These are phyloP conservation scores for Lachancea sp. DNA, from an alignment of 805 yeast genomes.

Conservation along the genomic window DNA sequence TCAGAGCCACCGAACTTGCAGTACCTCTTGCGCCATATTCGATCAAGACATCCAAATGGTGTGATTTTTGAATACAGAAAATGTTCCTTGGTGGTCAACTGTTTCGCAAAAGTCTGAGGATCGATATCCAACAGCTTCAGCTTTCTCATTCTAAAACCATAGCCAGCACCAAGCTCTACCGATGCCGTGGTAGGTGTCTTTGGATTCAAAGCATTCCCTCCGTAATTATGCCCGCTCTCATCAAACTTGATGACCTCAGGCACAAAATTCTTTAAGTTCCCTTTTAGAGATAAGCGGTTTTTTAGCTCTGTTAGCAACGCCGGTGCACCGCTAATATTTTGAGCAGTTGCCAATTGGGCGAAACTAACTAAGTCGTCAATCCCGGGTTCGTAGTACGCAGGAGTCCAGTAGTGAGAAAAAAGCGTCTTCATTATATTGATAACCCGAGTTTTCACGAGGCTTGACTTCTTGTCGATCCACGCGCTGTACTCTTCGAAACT, in stretches of 20 bases:
- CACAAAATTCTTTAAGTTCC: slow-evolving; percentile 7
- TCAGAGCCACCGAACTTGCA: slow-evolving; percentile 49
- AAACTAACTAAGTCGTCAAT: slow-evolving; percentile 34
- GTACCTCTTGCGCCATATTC: slow-evolving; percentile 68
- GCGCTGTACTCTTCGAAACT: slow-evolving; percentile 71
- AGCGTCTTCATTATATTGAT: slow-evolving; percentile 60
- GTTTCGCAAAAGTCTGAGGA: slow-evolving; percentile 72
- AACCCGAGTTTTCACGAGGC: slow-evolving; percentile 60
- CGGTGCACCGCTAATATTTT: slow-evolving; percentile 40
- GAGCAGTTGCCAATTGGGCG: slow-evolving; percentile 35
- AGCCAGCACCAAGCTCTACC: slow-evolving; percentile 5
- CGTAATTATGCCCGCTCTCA: slow-evolving; percentile 3
- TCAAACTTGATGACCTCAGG: slow-evolving; percentile 6
- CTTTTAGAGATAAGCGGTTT: slow-evolving; percentile 9
- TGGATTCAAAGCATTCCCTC: neutral
- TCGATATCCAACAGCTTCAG: slow-evolving; percentile 60
- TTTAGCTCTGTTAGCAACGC: slow-evolving; percentile 5
- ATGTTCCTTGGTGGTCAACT: slow-evolving; percentile 74
- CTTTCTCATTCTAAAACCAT: slow-evolving; percentile 30
- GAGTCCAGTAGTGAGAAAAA: slow-evolving; percentile 65
- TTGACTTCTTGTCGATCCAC: slow-evolving; percentile 69
- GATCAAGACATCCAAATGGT: slow-evolving; percentile 64
- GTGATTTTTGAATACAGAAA: slow-evolving; percentile 60
- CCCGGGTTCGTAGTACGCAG: slow-evolving; percentile 46
- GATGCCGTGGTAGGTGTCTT: neutral